Evolutionary conservation across 75 land plant species (phyloP), one percentile per base, ranked within the genome.

Genomic region (Picea glauca): DNA sequence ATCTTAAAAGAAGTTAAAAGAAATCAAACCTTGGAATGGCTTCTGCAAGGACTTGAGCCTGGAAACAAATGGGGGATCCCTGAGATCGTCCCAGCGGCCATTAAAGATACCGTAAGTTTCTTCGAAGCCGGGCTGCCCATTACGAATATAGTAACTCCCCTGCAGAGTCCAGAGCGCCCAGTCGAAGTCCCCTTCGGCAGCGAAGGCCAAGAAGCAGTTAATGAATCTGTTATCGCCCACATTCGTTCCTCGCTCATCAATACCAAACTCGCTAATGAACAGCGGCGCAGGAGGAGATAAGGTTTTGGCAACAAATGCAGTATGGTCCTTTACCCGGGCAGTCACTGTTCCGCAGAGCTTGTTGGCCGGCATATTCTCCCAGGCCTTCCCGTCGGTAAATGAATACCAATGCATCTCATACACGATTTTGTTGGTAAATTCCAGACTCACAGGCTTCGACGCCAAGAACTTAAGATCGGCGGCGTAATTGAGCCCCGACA

Each of bases 131-230:
- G 61, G 46, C 59, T 62, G n/a, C 2, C 63, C 80, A 17, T 83
- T 59, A 57, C 85, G 84, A 46, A 32, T 2, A 68, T 85, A 88
- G 84, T 90, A 90, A 80, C 87, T 85, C 50, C 90, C 92, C 78
- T 82, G 82, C 81, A 88, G 77, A 2, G 86, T 72, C 91, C 92
- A 88, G 50, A 90, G 56, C 21, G 91, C 92, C 86, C 86, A 89
- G 61, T 90, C 92, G 68, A 88, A 63, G 26, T 90, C 92, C 56
- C 32, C 62, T 57, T 76, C 81, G 21, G 87, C 88, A 13, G 75
- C 57, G 31, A 74, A 78, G 9, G 78, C 83, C 0, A 89, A 31
- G 13, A 84, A 77, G 72, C 92, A 90, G 13, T 59, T 75, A 14
- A 89, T 46, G 74, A 63, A 88, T 60, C 79, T 67, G 78, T 79